These are phyloP conservation scores for Kwoniella shandongensis DNA, from an alignment of 768 basidiomycete species.

Conservation along the genomic window DNA sequence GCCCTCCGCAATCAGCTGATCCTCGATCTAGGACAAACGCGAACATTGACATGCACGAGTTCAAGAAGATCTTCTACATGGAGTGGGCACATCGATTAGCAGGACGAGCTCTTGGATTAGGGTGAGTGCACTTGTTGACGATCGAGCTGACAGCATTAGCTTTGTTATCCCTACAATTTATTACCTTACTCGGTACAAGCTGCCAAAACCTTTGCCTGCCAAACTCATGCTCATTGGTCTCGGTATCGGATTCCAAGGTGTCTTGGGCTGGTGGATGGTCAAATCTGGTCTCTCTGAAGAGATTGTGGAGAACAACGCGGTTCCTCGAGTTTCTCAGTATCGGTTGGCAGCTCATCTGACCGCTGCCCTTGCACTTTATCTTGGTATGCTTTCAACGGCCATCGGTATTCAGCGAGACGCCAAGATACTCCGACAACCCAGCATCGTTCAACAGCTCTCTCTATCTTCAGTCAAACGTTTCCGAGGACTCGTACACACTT, in stretches of 20 bases:
- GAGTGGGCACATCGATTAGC: constrained; percentile 96
- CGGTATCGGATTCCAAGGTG: constrained; percentile 86
- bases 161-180: constrained; percentile 84
- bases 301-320: constrained; percentile 72
- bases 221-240: constrained; percentile 70
- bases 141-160: constrained; percentile 44
- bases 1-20: neutral
- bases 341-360: constrained; percentile 91
- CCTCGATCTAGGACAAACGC: constrained; percentile 72
- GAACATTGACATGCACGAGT: constrained; percentile 79
- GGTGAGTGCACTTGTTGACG: constrained; percentile 32
- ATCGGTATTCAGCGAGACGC: constrained; percentile 75
- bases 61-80: constrained; percentile 97
- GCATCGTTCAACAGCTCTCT: constrained; percentile 11
- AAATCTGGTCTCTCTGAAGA: constrained; percentile 88
- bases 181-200: constrained; percentile 69
- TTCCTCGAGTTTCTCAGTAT: constrained; percentile 95
- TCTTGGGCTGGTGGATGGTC: constrained; percentile 99
- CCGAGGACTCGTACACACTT: constrained; percentile 61
- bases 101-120: constrained; percentile 65
- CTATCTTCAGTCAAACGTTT: constrained; percentile 62
- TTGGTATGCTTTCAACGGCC: constrained; percentile 84
- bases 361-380: constrained; percentile 86
- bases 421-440: constrained; percentile 56
- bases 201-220: constrained; percentile 64